A percentile compares a stretch with the other conserved stretches of the same genome.
Evolutionary conservation across 768 basidiomycete species (phyloP).

Genomic region (Termitomyces sp.): DNA sequence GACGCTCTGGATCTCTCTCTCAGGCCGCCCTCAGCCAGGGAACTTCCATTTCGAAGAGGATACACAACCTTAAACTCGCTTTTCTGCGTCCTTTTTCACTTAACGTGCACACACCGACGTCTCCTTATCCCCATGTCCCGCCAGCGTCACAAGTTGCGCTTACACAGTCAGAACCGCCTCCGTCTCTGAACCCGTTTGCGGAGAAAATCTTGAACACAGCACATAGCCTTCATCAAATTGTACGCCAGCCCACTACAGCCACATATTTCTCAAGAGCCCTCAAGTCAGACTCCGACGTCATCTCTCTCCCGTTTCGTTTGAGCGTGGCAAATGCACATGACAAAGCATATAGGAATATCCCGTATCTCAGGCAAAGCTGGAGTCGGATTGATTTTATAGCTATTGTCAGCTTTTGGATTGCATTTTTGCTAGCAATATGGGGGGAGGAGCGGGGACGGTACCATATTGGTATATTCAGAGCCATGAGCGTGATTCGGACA

Average conservation of each 20-base stretch:
- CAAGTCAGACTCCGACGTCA: conserved; percentile 37
- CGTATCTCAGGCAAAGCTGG: conserved; percentile 93
- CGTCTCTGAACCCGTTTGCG: conserved; percentile 20
- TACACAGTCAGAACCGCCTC: conserved; percentile 20
- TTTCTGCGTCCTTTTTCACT: conserved; percentile 53
- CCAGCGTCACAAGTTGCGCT: conserved; percentile 19
- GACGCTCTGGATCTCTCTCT: conserved; percentile 19
- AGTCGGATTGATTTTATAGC: conserved; percentile 86
- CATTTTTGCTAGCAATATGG: conserved; percentile 62
- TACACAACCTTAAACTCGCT: conserved; percentile 39
- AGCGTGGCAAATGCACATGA: conserved; percentile 50
- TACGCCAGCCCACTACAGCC: conserved; percentile 40
- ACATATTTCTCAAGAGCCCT: conserved; percentile 47
- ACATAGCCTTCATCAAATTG: conserved; percentile 29
- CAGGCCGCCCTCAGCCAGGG: conserved; percentile 38
- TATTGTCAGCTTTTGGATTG: conserved; percentile 82
- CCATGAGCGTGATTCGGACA: conserved; percentile 79
- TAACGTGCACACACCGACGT: conserved; percentile 21
- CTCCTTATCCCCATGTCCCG: conserved; percentile 19
- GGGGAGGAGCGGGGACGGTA: conserved; percentile 61
- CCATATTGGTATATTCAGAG: conserved; percentile 86
- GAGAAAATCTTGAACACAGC: conserved; percentile 27
- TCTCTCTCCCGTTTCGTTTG: conserved; percentile 59
- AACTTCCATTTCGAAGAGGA: conserved; percentile 37
- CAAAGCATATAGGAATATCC: conserved; percentile 63